Evolutionary conservation across 1,139 yeast genomes (phyloP).

Genomic region (Kurtzmaniella natalensis): DNA sequence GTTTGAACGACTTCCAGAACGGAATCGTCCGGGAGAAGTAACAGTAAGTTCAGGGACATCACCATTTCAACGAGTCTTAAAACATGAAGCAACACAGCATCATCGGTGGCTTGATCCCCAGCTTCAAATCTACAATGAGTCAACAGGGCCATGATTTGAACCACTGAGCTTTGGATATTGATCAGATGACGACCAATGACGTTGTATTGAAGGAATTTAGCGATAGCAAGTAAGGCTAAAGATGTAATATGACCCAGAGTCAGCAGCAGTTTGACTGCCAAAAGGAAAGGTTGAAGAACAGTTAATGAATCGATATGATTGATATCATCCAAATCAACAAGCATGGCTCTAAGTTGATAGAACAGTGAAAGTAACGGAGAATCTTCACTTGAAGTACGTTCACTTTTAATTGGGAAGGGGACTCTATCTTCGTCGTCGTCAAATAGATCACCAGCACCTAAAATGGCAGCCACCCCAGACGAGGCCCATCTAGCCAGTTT

Average conservation of each 20-base stretch:
- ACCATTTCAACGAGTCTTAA: slow-evolving; percentile 69
- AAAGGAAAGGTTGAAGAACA: slow-evolving; percentile 77
- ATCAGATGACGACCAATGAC: slow-evolving; percentile 43
- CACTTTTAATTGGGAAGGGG: slow-evolving; percentile 17
- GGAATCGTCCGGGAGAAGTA: slow-evolving; percentile 69
- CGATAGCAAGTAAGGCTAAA: slow-evolving; percentile 70
- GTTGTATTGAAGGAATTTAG: slow-evolving; percentile 66
- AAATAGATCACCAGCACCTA: slow-evolving; percentile 55
- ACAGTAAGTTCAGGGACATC: slow-evolving; percentile 61
- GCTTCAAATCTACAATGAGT: slow-evolving; percentile 97
- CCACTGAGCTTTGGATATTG: slow-evolving; percentile 46
- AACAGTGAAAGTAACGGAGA: slow-evolving; percentile 78
- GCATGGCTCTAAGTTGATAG: slow-evolving; percentile 68
- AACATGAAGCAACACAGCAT: slow-evolving; percentile 82
- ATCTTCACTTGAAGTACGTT: slow-evolving; percentile 22
- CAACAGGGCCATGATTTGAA: slow-evolving; percentile 67
- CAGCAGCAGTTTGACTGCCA: slow-evolving; percentile 79
- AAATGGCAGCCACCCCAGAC: slow-evolving; percentile 83
- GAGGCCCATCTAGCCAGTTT: slow-evolving; percentile 78
- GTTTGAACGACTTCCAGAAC: slow-evolving; percentile 89
- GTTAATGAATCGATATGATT: slow-evolving; percentile 66
- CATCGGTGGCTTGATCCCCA: slow-evolving; percentile 89
- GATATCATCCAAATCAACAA: slow-evolving; percentile 53
- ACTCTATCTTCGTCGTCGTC: slow-evolving; percentile 16
- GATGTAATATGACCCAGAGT: slow-evolving; percentile 87